These are phyloP conservation scores for Trichoderma semiorbis DNA, from an alignment of 2,329 filamentous ascomycete species.

Conservation along the genomic window DNA sequence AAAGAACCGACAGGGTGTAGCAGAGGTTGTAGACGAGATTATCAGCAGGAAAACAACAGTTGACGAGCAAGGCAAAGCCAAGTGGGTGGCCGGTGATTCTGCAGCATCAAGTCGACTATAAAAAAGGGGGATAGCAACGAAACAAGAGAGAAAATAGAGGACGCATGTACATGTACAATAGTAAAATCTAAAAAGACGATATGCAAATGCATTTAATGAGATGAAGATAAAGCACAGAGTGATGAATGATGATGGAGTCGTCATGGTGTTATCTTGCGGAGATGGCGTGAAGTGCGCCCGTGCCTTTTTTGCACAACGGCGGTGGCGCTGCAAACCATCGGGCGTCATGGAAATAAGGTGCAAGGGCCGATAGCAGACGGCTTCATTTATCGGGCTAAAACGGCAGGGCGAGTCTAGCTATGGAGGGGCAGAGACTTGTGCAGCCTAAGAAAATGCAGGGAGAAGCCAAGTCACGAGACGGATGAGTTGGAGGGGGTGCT, in stretches of 20 bases:
- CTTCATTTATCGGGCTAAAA: conserved; percentile 17
- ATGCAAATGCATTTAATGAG: not conserved
- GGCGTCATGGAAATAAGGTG: conserved; percentile 9
- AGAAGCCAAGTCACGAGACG: conserved; percentile 17
- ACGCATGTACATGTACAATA: conserved; percentile 6
- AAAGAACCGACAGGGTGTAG: conserved; percentile 65
- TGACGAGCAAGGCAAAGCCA: conserved; percentile 42
- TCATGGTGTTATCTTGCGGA: not conserved
- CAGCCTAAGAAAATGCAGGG: conserved; percentile 12
- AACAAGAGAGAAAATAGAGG: not conserved
- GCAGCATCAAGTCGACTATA: conserved; percentile 34
- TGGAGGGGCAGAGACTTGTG: conserved; percentile 15
- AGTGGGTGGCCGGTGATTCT: conserved; percentile 35
- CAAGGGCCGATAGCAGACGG: not conserved
- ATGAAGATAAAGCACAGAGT: not conserved
- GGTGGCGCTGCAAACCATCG: conserved; percentile 14
- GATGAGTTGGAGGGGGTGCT: conserved; percentile 6
- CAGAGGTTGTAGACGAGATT: conserved; percentile 66
- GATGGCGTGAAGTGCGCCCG: not conserved
- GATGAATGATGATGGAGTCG: not conserved
- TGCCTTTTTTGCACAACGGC: not conserved
- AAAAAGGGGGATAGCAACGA: not conserved
- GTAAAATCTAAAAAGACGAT: conserved; percentile 2
- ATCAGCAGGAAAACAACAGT: conserved; percentile 57
- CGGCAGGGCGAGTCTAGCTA: not conserved